Percentiles rank a stretch among this genome's conserved stretches.
phyloP scores from a whole-genome alignment of 164 flowering plant genomes.

The Cinnamomum chago region DNA sequence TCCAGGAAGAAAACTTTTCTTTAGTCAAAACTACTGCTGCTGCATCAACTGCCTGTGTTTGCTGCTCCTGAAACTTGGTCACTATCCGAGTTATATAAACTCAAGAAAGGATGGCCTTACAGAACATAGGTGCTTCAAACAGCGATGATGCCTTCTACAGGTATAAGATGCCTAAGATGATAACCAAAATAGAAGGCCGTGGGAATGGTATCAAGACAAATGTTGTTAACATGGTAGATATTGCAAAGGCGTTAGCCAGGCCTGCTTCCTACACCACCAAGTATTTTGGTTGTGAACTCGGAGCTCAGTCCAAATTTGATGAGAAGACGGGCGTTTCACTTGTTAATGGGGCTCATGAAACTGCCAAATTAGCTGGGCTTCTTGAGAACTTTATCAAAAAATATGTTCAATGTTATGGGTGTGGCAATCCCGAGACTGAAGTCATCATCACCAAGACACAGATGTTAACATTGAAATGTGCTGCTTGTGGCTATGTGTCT shows the following conservation, averaged over 20 bases:
- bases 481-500: constrained; percentile 87
- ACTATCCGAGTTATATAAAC: background rate
- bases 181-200: constrained; percentile 88
- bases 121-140: constrained; percentile 89
- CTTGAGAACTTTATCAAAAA: constrained; percentile 91
- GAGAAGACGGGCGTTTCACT: constrained; percentile 78
- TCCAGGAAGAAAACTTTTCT: constrained; percentile 1
- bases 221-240: constrained; percentile 86
- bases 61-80: constrained; percentile 14
- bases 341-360: constrained; percentile 87
- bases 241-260: constrained; percentile 84
- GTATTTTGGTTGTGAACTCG: constrained; percentile 89
- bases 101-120: constrained; percentile 62
- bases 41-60: constrained; percentile 5
- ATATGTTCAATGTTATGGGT: constrained; percentile 91
- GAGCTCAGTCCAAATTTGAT: constrained; percentile 93
- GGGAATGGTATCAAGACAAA: constrained; percentile 97
- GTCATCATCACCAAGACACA: constrained; percentile 68
- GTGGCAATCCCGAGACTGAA: constrained; percentile 94
- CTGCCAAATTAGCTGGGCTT: constrained; percentile 77
- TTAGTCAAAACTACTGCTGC: background rate
- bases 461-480: constrained; percentile 82
- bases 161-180: constrained; percentile 95
- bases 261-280: constrained; percentile 89
- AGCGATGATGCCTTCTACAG: constrained; percentile 96